Percentiles rank a stretch among this genome's conserved stretches.
phyloP scores from a whole-genome alignment of 305 asterid genomes.

The Fraxinus platypoda region DNA sequence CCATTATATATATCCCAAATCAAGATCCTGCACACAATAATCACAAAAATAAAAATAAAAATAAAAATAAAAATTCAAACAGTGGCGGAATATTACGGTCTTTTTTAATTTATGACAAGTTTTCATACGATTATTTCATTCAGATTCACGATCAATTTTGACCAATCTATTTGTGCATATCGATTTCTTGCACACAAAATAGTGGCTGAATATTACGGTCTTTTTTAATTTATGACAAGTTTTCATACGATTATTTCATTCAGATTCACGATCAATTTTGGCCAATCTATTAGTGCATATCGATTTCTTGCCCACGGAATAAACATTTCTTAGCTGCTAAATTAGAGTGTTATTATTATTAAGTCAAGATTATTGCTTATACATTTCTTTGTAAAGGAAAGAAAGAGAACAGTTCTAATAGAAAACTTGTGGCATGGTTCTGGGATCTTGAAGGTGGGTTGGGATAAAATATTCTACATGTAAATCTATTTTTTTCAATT shows the following conservation, averaged over 20 bases:
- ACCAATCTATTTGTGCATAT: background rate
- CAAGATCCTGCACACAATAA: conserved; percentile 1
- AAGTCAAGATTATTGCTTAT: too few relatives aligned
- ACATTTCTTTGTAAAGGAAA: too few relatives aligned
- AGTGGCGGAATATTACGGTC: too few relatives aligned
- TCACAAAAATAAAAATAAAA: too few relatives aligned
- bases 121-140: background rate
- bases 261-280: background rate
- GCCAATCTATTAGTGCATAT: background rate
- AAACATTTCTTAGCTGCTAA: background rate
- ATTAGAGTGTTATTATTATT: background rate
- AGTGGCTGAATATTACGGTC: too few relatives aligned
- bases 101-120: background rate
- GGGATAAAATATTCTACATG: too few relatives aligned
- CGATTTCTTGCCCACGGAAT: background rate
- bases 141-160: background rate
- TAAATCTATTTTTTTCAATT: too few relatives aligned
- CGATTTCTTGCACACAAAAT: background rate
- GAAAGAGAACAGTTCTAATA: too few relatives aligned
- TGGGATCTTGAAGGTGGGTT: too few relatives aligned
- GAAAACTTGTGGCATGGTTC: too few relatives aligned
- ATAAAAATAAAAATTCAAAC: too few relatives aligned
- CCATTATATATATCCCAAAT: conserved; percentile 39
- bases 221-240: background rate
- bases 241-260: background rate